Evolutionary conservation across 345 rosid genomes (phyloP).

Genomic region (Lepidium sativum): DNA sequence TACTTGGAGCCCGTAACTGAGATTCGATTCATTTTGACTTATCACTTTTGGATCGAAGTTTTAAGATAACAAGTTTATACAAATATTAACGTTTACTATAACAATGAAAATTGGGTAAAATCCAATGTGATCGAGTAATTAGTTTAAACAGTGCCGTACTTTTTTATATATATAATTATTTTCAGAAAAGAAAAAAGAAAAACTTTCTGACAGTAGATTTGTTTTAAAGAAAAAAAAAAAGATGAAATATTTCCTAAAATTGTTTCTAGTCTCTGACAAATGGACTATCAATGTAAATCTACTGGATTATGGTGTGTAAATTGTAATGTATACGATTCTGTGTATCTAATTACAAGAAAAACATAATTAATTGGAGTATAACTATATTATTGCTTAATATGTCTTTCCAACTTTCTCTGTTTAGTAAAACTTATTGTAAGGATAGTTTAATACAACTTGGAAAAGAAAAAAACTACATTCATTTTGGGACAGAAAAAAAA

Average conservation of each 20-base stretch:
- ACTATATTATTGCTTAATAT: background rate
- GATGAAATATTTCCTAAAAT: background rate
- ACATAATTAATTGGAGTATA: background rate
- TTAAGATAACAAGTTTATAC: too few species aligned
- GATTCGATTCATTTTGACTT: background rate
- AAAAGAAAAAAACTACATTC: background rate
- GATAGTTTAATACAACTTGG: background rate
- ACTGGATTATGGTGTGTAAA: background rate
- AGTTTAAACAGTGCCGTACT: background rate
- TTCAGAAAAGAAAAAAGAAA: background rate
- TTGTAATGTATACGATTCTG: background rate
- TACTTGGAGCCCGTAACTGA: background rate
- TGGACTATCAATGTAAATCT: background rate
- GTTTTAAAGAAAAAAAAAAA: background rate
- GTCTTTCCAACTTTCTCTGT: background rate
- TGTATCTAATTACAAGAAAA: too few species aligned
- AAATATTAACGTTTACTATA: background rate
- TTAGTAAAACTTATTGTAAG: background rate
- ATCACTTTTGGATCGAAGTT: too few species aligned
- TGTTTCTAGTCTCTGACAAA: background rate
- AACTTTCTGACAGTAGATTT: background rate
- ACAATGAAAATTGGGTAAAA: background rate
- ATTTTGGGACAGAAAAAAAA: background rate
- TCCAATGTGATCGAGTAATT: background rate
- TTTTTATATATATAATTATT: background rate